Evolutionary conservation across 768 basidiomycete genomes (phyloP).

Genomic region (Myochromella boudieri): DNA sequence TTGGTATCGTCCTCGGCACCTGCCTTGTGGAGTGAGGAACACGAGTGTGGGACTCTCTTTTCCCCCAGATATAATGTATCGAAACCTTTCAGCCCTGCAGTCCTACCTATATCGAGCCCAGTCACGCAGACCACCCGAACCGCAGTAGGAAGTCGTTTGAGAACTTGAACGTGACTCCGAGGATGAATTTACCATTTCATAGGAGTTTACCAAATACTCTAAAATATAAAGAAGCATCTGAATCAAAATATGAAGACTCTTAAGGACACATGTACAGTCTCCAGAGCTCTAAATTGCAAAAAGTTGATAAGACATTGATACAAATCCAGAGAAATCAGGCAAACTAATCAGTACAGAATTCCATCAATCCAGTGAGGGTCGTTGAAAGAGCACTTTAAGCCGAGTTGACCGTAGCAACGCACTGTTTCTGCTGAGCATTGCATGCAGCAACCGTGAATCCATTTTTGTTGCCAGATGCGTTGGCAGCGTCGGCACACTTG

Average conservation of each 20-base stretch:
- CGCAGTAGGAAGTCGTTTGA: no score
- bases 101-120: no score
- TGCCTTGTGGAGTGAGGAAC: conserved; percentile 9
- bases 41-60: no score
- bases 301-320: conserved; percentile 18
- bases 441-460: conserved; percentile 48
- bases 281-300: conserved; percentile 1
- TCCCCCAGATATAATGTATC: background rate
- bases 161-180: no score
- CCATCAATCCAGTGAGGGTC: conserved; percentile 1
- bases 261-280: no score
- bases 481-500: conserved; percentile 56
- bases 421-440: conserved; percentile 42
- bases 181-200: no score
- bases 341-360: conserved; percentile 7
- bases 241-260: no score
- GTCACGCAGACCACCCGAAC: no score
- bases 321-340: conserved; percentile 7
- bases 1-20: conserved; percentile 10
- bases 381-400: no score
- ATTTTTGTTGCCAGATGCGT: conserved; percentile 46
- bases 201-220: no score
- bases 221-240: background rate
- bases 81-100: background rate
- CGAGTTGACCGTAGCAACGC: conserved; percentile 29